A percentile compares a stretch with the other conserved stretches of the same genome.
Evolutionary conservation across 2,329 filamentous ascomycete genomes (phyloP).

Genomic region (Podosphaera xanthii): DNA sequence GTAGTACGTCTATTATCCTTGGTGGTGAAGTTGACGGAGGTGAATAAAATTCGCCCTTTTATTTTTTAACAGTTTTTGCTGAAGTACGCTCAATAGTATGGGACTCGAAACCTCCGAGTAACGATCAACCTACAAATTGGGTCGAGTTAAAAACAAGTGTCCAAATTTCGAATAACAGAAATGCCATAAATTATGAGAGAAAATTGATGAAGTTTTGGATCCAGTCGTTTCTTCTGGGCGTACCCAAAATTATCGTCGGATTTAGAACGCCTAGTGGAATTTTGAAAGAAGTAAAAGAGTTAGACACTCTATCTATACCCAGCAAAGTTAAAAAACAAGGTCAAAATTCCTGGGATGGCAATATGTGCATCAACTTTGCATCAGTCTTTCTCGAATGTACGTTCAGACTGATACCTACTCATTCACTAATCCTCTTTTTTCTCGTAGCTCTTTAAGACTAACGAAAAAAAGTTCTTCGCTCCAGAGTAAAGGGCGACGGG

Average conservation of each 20-base stretch:
- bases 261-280: conserved; percentile 57
- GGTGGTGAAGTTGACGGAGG: conserved; percentile 87
- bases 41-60: conserved; percentile 19
- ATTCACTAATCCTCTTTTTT: not conserved
- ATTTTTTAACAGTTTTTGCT: conserved; percentile 1
- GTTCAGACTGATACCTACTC: conserved; percentile 14
- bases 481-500: conserved; percentile 40
- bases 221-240: conserved; percentile 81
- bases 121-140: conserved; percentile 57
- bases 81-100: conserved; percentile 31
- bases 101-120: conserved; percentile 45
- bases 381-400: conserved; percentile 54
- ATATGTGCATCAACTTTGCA: conserved; percentile 82
- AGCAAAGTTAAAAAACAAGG: conserved; percentile 44
- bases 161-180: conserved; percentile 42
- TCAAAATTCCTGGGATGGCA: conserved; percentile 60
- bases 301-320: conserved; percentile 61
- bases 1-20: conserved; percentile 49
- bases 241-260: conserved; percentile 77
- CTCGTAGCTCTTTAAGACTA: conserved; percentile 2
- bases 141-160: conserved; percentile 86
- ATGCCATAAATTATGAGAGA: conserved; percentile 56
- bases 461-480: conserved; percentile 31
- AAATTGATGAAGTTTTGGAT: conserved; percentile 95
- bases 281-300: conserved; percentile 49